Conservation (phyloP, 2,329 filamentous ascomycete species). For the Westerdykella sp. region DNA sequence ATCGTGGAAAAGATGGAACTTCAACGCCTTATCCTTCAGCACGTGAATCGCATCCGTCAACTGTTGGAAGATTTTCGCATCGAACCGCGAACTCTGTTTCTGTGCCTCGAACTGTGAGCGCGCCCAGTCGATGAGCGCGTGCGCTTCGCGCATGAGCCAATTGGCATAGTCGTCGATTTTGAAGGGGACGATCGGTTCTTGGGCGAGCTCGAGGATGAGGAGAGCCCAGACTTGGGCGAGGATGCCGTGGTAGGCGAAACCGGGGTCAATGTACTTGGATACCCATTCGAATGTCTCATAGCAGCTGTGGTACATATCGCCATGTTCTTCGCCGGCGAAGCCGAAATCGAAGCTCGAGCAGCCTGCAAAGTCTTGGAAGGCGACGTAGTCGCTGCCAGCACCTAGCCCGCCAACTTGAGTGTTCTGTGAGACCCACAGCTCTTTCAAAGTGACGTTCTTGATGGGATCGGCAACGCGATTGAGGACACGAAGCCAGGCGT, state of each 20-base stretch:
- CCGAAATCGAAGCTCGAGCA: constrained; percentile 80
- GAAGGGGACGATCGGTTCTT: constrained; percentile 75
- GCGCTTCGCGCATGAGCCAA: constrained; percentile 58
- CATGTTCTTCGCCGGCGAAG: constrained; percentile 57
- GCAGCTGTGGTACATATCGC: constrained; percentile 70
- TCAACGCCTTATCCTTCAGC: constrained; percentile 54
- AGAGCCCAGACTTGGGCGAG: constrained; percentile 75
- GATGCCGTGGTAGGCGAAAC: constrained; percentile 71
- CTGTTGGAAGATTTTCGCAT: constrained; percentile 50
- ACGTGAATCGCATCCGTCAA: constrained; percentile 58
- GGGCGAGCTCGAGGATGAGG: constrained; percentile 77
- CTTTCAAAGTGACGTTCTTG: constrained; percentile 63
- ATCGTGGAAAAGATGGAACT: constrained; percentile 70
- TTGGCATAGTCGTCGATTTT: constrained; percentile 69
- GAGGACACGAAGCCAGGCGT: constrained; percentile 65
- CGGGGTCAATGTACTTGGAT: constrained; percentile 69
- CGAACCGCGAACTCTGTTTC: constrained; percentile 40
- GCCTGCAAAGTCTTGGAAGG: constrained; percentile 87
- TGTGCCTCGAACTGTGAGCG: constrained; percentile 17
- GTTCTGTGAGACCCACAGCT: constrained; percentile 66
- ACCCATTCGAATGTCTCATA: constrained; percentile 92
- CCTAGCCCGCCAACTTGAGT: constrained; percentile 61
- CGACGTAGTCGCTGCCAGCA: constrained; percentile 73
- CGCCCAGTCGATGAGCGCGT: constrained; percentile 60
- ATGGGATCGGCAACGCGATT: constrained; percentile 67